These are phyloP conservation scores for Angomonas deanei DNA, from an alignment of 208 protist genomes.

Conservation along the genomic window DNA sequence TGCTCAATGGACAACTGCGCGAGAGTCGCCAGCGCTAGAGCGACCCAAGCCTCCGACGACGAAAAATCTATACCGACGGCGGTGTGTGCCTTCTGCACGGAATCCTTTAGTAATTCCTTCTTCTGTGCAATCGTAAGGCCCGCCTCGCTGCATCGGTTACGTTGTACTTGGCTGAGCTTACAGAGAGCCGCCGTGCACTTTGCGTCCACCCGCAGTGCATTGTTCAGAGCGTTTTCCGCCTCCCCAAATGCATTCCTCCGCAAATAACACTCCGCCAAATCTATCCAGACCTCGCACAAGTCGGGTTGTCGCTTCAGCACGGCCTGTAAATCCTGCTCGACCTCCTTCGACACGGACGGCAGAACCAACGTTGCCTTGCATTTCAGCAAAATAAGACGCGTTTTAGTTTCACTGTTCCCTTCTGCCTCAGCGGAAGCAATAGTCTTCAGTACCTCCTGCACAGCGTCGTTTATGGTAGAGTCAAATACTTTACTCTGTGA, in stretches of 20 bases:
- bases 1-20: constrained; percentile 48
- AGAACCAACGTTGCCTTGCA: constrained; percentile 52
- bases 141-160: constrained; percentile 55
- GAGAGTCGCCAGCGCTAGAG: constrained; percentile 61
- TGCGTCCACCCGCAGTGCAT: constrained; percentile 40
- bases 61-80: constrained; percentile 49
- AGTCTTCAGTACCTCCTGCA: constrained; percentile 34
- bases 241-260: constrained; percentile 73
- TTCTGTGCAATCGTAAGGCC: constrained; percentile 40
- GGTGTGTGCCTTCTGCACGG: constrained; percentile 45
- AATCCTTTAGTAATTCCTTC: constrained; percentile 34
- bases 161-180: constrained; percentile 78
- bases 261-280: constrained; percentile 67
- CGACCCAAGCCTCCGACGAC: constrained; percentile 63
- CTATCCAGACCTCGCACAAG: constrained; percentile 59
- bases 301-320: constrained; percentile 61
- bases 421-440: constrained; percentile 49
- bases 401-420: constrained; percentile 33
- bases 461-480: constrained; percentile 32
- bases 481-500: constrained; percentile 56
- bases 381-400: constrained; percentile 60
- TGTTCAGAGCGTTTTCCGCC: constrained; percentile 71
- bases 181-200: constrained; percentile 52
- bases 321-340: constrained; percentile 65
- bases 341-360: constrained; percentile 63